Base-by-base conservation (phyloP, 257 asterid genomes). In the Primulina tabacum region DNA sequence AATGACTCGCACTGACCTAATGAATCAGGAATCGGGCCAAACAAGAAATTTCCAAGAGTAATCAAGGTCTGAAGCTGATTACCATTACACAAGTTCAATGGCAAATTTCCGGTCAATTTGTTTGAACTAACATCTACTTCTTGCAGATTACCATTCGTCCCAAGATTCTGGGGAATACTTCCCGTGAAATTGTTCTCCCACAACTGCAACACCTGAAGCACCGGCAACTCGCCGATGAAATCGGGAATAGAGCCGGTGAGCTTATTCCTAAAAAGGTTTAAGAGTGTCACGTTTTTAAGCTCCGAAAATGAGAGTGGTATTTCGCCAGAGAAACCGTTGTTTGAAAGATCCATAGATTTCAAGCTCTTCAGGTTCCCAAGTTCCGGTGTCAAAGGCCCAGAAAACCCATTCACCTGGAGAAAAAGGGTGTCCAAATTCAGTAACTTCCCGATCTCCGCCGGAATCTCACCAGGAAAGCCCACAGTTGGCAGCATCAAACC, bases 111-210 rank as follows among this genome's bases (percentile, higher is more conserved):
- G 28, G 98, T 93, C 78, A 93, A 62, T 72, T 93, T 93, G 83
- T 93, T 93, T 1, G 97, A 88, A 55, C 97, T 90, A 2, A 93
- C 82, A 71, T 93, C 98, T 1, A 93, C 80, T 62, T 68, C 83
- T 32, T 81, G 90, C 30, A 93, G 86, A 57, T 80, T 88, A 30
- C 97, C 93, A 12, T 87, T 90, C 2, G 73, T 70, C 12, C 98
- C 98, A 40, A 93, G 76, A 76, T 78, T 84, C 47, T 61, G 85
- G 0, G 98, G 98, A 62, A 93, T 87, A 21, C 88, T 80, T 17
- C 97, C 98, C n/a, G 98, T 93, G 82, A 93, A 93, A 47, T 90
- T 93, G 76, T 93, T 93, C 71, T 93, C 98, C 98, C 98, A 93
- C 26, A 93, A 53, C 71, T 93, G 98, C 83, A 93, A 67, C 34